A percentile compares a stretch with the other conserved stretches of the same genome.
Evolutionary conservation across 2,329 filamentous ascomycete species (phyloP).

Genomic region (Scolecobasidium constrictum): DNA sequence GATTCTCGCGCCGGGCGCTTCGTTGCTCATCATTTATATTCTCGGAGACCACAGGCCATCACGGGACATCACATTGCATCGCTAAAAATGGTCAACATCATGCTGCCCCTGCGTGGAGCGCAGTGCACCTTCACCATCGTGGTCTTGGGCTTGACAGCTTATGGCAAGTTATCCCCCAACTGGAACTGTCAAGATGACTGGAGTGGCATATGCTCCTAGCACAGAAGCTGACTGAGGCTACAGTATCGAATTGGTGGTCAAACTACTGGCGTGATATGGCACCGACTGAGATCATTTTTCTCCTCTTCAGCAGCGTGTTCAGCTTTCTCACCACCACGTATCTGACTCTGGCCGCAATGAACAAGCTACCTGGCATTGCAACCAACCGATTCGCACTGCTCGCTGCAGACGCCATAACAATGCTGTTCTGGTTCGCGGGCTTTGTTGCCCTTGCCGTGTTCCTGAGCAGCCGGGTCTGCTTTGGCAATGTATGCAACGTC

Average conservation of each 20-base stretch:
- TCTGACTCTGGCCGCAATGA: constrained; percentile 32
- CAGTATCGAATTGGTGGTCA: constrained; percentile 47
- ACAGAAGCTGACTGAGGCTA: not conserved
- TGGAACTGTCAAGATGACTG: not conserved
- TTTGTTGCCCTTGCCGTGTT: constrained; percentile 65
- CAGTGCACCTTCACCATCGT: constrained; percentile 61
- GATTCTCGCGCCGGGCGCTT: no score
- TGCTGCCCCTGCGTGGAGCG: constrained; percentile 53
- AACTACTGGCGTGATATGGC: constrained; percentile 39
- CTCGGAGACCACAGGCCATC: no score
- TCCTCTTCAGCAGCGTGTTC: constrained; percentile 72
- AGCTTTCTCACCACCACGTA: constrained; percentile 57
- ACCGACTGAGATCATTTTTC: constrained; percentile 57
- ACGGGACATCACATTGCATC: no score
- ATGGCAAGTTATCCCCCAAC: constrained; percentile 43
- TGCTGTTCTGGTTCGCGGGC: constrained; percentile 84
- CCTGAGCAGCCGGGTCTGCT: constrained; percentile 47
- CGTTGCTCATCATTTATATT: no score
- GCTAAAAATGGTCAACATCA: constrained; percentile 9
- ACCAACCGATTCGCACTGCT: constrained; percentile 58
- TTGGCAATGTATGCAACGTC: constrained; percentile 44
- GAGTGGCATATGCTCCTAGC: not conserved
- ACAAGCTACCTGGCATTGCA: constrained; percentile 24
- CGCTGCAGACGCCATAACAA: constrained; percentile 58
- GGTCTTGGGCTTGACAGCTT: constrained; percentile 63